Evolutionary conservation across 1,284 basidiomycete genomes (phyloP), one percentile per base, ranked within the genome.

Genomic region (Cryptococcus maquisensis): DNA sequence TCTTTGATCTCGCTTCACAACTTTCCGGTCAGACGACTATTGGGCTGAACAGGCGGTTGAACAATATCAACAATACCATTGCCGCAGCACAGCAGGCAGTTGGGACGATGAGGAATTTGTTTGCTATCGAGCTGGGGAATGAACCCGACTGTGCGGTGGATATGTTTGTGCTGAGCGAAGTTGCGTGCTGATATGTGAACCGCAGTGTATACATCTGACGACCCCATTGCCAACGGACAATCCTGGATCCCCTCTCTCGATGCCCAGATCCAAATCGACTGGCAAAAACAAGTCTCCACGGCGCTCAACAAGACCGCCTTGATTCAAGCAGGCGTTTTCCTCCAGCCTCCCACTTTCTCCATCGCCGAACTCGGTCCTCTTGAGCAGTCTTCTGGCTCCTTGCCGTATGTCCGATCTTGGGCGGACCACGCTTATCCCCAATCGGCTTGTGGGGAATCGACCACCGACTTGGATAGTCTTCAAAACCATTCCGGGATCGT

Each of bases 371-470:
- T 79, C 4, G 70, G 78, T 5, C 68, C 76, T 5, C 60, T 67
- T 45, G 71, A 59, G 46, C 56, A 36, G 26, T n/a, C 24, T 24
- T 35, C 44, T 18, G 44, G 44, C 2, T 46, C 44, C 12, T 4
- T 46, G n/a, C 23, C 16, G 13, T 46, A 46, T 18, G 44, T 46
- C 23, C 16, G 26, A 24, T 74, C 74, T 21, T 75, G 78, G 56
- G 77, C 77, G 2, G 67, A 77, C 10, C 79, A 80, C 59, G 78
- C 77, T 3, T 79, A 79, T 56, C 79, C 79, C 3, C 79, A 80
- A 60, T 78, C 77, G 13, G 78, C 78, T 4, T 79, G 79, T 58
- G 75, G 75, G 3, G 78, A 76, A 7, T 73, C 78, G 2, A 72
- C 67, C 49, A 79, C 79, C 15, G 72, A 79, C 54, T 60, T 80